Percentiles rank a stretch among this genome's conserved stretches.
phyloP scores from a whole-genome alignment of 495 filamentous ascomycete genomes.

The Penicillium lagena region DNA sequence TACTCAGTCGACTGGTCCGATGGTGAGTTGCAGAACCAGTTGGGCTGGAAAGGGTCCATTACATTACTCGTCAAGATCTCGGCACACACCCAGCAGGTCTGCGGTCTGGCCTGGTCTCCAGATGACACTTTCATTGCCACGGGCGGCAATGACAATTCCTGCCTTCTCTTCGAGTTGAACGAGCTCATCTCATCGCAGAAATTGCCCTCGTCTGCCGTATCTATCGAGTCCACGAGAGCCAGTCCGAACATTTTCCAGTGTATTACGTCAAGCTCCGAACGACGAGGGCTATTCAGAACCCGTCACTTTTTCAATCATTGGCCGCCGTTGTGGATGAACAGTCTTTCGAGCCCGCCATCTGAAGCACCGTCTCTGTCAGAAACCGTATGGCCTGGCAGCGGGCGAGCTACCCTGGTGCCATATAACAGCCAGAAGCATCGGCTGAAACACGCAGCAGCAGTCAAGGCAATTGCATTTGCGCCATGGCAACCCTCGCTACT shows the following conservation, averaged over 20 bases:
- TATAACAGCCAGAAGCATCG: conserved; percentile 59
- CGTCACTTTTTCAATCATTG: conserved; percentile 18
- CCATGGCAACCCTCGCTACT: conserved; percentile 87
- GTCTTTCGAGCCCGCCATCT: conserved; percentile 9
- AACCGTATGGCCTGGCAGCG: conserved; percentile 22
- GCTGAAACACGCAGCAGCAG: conserved; percentile 77
- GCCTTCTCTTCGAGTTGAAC: conserved; percentile 69
- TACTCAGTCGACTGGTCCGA: conserved; percentile 86
- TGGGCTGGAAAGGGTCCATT: conserved; percentile 71
- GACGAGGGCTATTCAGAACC: conserved; percentile 13
- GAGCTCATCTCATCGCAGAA: conserved; percentile 43
- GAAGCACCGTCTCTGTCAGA: conserved; percentile 18
- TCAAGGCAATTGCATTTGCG: conserved; percentile 96
- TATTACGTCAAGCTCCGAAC: conserved; percentile 6
- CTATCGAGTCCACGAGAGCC: background rate
- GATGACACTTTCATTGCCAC: conserved; percentile 74
- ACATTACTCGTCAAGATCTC: conserved; percentile 68
- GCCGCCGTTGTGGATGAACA: conserved; percentile 24
- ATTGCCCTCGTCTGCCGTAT: background rate
- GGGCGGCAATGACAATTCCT: conserved; percentile 88
- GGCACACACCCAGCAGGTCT: conserved; percentile 85
- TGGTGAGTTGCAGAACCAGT: conserved; percentile 29
- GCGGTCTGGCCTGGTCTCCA: conserved; percentile 82
- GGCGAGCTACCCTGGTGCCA: conserved; percentile 17
- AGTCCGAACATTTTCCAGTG: conserved; percentile 10